These are phyloP conservation scores for Trichoderma reesei DNA, from an alignment of 495 filamentous ascomycete genomes.

Conservation along the genomic window DNA sequence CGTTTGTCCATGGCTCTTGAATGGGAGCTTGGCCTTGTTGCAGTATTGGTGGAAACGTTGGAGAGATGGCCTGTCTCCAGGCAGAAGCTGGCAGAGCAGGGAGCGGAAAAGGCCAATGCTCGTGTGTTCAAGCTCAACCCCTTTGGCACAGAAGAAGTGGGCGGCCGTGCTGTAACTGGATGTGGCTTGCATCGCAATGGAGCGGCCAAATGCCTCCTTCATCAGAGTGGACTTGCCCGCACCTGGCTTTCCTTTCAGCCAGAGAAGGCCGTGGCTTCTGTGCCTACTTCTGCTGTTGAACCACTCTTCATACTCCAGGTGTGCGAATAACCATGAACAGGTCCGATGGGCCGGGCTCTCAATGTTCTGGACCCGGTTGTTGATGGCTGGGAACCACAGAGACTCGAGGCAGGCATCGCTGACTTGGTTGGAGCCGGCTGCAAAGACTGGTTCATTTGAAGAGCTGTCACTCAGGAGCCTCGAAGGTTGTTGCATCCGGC, in stretches of 20 bases:
- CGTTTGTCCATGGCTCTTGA: background rate
- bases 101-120: constrained; percentile 23
- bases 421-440: background rate
- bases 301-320: constrained; percentile 10
- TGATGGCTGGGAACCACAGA: background rate
- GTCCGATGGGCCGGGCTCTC: background rate
- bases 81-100: constrained; percentile 25
- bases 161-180: constrained; percentile 15
- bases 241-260: constrained; percentile 18
- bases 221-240: constrained; percentile 20
- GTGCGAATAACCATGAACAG: background rate
- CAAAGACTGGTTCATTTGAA: background rate
- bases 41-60: constrained; percentile 16
- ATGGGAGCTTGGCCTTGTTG: background rate
- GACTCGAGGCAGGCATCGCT: background rate
- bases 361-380: background rate
- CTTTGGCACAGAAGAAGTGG: constrained; percentile 35
- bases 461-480: background rate
- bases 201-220: constrained; percentile 11
- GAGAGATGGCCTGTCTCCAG: constrained; percentile 11
- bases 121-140: constrained; percentile 24
- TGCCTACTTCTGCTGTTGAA: background rate
- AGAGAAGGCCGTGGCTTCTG: constrained; percentile 14
- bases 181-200: background rate
- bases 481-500: background rate